phyloP scores from a whole-genome alignment of 306 rosid species.

The Corylus avellana region DNA sequence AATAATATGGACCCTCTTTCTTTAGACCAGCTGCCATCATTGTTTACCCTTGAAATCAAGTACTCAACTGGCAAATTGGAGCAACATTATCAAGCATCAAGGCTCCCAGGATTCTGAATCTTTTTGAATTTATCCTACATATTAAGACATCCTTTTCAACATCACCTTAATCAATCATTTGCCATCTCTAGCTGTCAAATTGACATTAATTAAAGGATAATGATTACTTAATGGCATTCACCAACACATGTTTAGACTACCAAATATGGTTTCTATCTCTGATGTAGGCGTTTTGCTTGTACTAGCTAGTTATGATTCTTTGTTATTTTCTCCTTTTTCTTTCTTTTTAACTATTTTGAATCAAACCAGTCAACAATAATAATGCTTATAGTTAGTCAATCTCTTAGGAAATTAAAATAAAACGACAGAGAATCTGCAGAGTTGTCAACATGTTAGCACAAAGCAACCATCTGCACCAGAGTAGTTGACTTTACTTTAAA shows the following conservation, averaged over 20 bases:
- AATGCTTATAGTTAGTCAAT: neutral
- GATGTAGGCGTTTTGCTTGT: neutral
- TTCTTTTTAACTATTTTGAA: neutral
- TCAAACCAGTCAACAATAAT: neutral
- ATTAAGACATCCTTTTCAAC: neutral
- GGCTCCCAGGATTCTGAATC: neutral
- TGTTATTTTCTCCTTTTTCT: neutral
- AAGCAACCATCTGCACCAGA: slow-evolving; percentile 11
- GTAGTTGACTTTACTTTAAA: neutral
- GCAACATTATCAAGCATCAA: neutral
- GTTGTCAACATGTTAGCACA: slow-evolving; percentile 22
- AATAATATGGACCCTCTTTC: neutral
- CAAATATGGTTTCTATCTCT: neutral
- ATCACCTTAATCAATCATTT: neutral
- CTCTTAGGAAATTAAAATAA: neutral
- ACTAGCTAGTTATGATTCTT: neutral
- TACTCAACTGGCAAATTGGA: neutral
- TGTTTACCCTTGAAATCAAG: neutral
- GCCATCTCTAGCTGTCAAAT: neutral
- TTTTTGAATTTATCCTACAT: neutral
- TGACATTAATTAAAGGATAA: neutral
- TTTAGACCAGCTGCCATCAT: neutral
- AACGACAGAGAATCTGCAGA: slow-evolving; percentile 4
- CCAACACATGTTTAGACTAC: neutral
- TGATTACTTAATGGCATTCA: neutral